phyloP scores from a whole-genome alignment of 2,329 filamentous ascomycete species.

The Calonectria pseudoreteaudii region DNA sequence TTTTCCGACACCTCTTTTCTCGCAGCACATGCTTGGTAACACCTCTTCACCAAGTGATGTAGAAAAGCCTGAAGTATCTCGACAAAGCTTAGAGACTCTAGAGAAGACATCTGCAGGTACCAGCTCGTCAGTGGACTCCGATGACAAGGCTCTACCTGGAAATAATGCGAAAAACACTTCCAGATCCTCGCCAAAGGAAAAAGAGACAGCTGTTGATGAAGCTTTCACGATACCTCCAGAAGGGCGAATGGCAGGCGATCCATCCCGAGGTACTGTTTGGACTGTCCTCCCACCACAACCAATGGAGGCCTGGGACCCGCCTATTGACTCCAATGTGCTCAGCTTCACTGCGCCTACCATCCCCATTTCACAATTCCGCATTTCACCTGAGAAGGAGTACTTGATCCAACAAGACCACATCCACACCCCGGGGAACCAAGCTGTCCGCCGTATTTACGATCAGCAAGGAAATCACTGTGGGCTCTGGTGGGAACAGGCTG shows the following conservation, averaged over 20 bases:
- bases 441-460: neutral
- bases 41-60: neutral
- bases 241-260: neutral
- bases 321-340: neutral
- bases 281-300: neutral
- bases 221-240: neutral
- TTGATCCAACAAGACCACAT: neutral
- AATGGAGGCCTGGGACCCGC: neutral
- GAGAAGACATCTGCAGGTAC: fast-evolving
- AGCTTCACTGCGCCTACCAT: neutral
- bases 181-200: neutral
- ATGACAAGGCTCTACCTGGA: neutral
- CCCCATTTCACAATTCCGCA: neutral
- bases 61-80: neutral
- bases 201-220: neutral
- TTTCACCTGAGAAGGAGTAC: neutral
- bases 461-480: neutral
- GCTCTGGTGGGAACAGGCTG: neutral
- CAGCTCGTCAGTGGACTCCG: neutral
- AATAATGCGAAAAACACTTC: neutral
- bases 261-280: neutral
- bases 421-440: neutral
- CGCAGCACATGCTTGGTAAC: neutral
- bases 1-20: neutral
- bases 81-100: neutral